These are phyloP conservation scores for Ceratobasidium theobromae DNA, from an alignment of 1,284 basidiomycete species.

Conservation along the genomic window DNA sequence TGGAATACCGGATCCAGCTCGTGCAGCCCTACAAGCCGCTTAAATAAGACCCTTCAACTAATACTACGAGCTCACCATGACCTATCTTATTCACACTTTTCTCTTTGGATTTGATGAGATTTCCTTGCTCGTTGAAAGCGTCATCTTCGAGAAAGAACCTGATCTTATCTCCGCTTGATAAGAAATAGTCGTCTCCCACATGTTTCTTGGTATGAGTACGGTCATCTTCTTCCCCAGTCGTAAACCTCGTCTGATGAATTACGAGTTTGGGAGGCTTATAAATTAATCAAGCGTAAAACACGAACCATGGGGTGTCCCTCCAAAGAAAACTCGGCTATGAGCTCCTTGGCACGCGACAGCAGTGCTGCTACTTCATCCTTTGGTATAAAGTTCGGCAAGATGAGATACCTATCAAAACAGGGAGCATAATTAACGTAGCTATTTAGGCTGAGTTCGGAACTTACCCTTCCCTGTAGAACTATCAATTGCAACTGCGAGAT, in stretches of 20 bases:
- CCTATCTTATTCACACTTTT: constrained; percentile 83
- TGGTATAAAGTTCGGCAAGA: constrained; percentile 72
- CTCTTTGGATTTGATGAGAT: constrained; percentile 74
- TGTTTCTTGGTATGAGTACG: constrained; percentile 47
- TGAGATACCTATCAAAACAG: constrained; percentile 65
- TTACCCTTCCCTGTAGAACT: constrained; percentile 58
- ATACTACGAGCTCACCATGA: constrained; percentile 56
- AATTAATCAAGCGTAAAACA: constrained; percentile 22
- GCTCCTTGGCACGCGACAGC: constrained; percentile 65
- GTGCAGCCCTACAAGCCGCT: constrained; percentile 62
- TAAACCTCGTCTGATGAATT: constrained; percentile 75
- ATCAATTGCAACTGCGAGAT: background rate
- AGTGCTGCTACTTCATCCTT: constrained; percentile 61
- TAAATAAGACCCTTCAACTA: background rate
- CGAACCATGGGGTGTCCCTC: constrained; percentile 79
- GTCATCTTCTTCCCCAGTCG: constrained; percentile 62
- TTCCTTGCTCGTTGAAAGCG: constrained; percentile 63
- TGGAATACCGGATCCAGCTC: constrained; percentile 81
- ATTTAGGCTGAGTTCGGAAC: constrained; percentile 34
- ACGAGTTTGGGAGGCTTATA: background rate
- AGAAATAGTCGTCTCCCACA: constrained; percentile 90
- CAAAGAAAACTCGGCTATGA: constrained; percentile 75
- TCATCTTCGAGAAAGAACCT: constrained; percentile 86
- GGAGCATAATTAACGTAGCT: background rate
- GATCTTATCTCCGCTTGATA: constrained; percentile 89